Base-by-base conservation (phyloP, 192 early-diverging fungal genomes). In the Coemansia sp. region DNA sequence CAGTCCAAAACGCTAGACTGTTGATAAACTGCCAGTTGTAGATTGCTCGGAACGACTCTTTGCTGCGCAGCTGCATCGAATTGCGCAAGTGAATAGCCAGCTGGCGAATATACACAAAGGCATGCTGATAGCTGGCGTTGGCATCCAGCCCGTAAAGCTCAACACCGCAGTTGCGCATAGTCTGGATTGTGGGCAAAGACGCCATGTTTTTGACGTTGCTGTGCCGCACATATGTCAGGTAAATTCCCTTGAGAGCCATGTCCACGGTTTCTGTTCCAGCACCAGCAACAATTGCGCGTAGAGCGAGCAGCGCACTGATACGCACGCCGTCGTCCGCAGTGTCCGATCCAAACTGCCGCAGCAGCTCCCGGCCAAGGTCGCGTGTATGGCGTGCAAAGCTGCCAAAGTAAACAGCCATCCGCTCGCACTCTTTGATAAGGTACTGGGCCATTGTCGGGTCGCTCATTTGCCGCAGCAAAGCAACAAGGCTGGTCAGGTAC, bases 1-100 rank as follows among this genome's bases (percentile, higher is more conserved):
- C 84, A 14, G 90, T 73, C 94, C 94, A 97, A 54, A 96, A 87
- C 55, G 88, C 84, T 48, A 99, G 76, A 53, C 87, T 90, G 73
- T 96, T 92, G 50, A 99, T 68, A 66, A 86, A 99, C 77, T 95
- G 93, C 96, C 96, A 99, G 81, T 93, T 93, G 82, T 96, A 95
- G 38, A 99, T 90, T 7, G 83, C 64, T 50, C 89, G 91, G 83
- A 87, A 93, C 4, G 86, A 87, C 61, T 94, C 88, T 83, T 90
- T 90, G 34, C 87, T 90, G 41, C 88, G 88, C 18, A 85, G 81
- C 56, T 87, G 81, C 69, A 94, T 91, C 14, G 93, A 91, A 54
- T 84, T 87, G 60, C 97, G 87, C 50, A 99, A 79, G 56, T 90
- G 86, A 58, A 94, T 92, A 5, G 94, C 97, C 47, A 98, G 73